Evolutionary conservation across 805 yeast genomes (phyloP), one percentile per base, ranked within the genome.

Genomic region (Barnettozyma californica): DNA sequence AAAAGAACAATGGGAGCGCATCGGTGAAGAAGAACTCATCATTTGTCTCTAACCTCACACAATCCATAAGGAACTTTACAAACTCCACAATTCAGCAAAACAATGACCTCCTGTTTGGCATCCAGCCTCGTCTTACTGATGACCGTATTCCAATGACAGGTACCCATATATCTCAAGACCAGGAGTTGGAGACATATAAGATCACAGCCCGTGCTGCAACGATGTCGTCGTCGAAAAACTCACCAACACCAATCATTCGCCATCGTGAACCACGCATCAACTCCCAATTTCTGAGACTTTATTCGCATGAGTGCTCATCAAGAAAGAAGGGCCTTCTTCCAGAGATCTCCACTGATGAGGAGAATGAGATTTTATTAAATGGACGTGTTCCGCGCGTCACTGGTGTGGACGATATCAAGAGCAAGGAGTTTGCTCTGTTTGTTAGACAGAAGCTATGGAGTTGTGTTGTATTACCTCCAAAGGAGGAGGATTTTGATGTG

Each of bases 381-480:
- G 42, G 43, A 38, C 21, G 33, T 16, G 39, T 33, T 19, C 21
- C 41, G 2, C 18, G 33, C 23, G 45, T 34, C 20, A 51, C 43
- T 23, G 34, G 33, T 26, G 43, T 20, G 26, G 51, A 35, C 41
- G 37, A 49, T 14, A 52, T 49, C 9, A 53, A 52, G 20, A 62
- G 64, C 31, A 69, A 67, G 5, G 69, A 66, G 43, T 54, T 78
- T 20, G 76, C 77, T 1, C 58, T 68, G 9, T 48, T 69, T 16
- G 69, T 78, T 4, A 65, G 78, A 46, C 78, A 77, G 41, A 74
- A 77, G 56, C 61, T 80, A 41, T 79, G 83, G 83, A 67, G 69
- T 34, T 70, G 68, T 44, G 81, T 80, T 14, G 68, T 80, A 5
- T 59, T 81, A 29, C 73, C 76, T 4, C 83, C 84, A 21, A 65